A percentile compares a stretch with the other conserved stretches of the same genome.
phyloP scores from a whole-genome alignment of 768 basidiomycete species.

The Lentinus brumalis region DNA sequence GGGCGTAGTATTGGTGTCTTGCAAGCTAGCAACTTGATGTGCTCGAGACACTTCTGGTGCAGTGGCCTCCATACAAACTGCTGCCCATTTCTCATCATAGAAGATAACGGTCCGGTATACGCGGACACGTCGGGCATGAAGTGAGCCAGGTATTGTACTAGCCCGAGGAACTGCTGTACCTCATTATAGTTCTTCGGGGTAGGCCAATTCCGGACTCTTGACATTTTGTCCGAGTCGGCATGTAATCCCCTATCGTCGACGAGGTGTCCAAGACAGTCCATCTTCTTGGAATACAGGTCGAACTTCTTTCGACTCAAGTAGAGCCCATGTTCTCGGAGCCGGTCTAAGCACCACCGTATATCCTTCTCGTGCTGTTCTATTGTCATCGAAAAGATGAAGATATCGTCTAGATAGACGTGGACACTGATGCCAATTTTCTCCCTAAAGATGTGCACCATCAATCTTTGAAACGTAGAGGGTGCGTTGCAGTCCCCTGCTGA shows the following conservation, averaged over 20 bases:
- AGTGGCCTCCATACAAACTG: conserved; percentile 29
- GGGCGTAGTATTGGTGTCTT: conserved; percentile 21
- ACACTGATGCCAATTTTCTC: conserved; percentile 40
- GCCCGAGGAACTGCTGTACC: conserved; percentile 42
- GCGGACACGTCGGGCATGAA: conserved; percentile 39
- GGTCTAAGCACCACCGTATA: conserved; percentile 34
- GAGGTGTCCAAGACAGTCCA: conserved; percentile 44
- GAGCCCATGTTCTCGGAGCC: conserved; percentile 30
- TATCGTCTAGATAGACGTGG: conserved; percentile 48
- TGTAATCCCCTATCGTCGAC: conserved; percentile 44
- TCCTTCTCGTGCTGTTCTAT: conserved; percentile 42
- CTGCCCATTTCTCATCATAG: conserved; percentile 30
- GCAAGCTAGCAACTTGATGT: conserved; percentile 19
- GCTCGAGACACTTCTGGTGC: conserved; percentile 25
- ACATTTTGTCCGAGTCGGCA: conserved; percentile 39
- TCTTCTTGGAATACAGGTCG: conserved; percentile 30
- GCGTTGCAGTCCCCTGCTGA: conserved; percentile 51
- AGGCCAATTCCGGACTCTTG: conserved; percentile 33
- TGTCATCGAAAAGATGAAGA: conserved; percentile 40
- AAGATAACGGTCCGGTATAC: conserved; percentile 35
- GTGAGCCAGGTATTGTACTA: conserved; percentile 40
- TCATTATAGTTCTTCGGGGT: conserved; percentile 37
- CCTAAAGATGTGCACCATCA: conserved; percentile 44
- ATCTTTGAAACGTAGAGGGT: conserved; percentile 45
- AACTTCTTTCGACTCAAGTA: conserved; percentile 39